Evolutionary conservation across 441 rosid genomes (phyloP).

Genomic region (Gossypium schwendimanii): DNA sequence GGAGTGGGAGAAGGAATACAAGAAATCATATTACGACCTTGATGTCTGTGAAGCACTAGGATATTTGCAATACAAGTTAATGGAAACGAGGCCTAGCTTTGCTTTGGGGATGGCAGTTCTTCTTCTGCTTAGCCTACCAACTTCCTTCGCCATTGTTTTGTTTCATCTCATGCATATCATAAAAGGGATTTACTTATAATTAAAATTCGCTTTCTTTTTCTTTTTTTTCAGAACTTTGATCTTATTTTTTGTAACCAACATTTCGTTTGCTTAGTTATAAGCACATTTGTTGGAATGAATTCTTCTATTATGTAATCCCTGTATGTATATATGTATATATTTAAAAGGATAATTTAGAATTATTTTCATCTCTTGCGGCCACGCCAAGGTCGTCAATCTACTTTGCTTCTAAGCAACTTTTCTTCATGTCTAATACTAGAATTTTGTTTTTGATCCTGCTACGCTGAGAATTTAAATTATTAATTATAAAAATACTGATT

Average conservation of each 20-base stretch:
- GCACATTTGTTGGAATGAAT: not conserved
- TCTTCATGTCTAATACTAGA: not conserved
- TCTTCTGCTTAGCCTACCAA: conserved; percentile 9
- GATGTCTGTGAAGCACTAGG: conserved; percentile 25
- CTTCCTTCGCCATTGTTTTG: conserved; percentile 20
- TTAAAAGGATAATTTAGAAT: not conserved
- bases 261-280: not conserved
- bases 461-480: no score
- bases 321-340: not conserved
- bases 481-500: no score
- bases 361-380: not conserved
- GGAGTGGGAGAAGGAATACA: conserved; percentile 33
- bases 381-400: not conserved
- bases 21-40: conserved; percentile 5
- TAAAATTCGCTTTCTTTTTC: not conserved
- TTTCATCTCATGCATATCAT: conserved; percentile 1
- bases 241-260: no score
- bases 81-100: conserved; percentile 24
- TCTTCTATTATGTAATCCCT: not conserved
- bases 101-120: conserved; percentile 21
- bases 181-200: not conserved
- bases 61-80: conserved; percentile 24
- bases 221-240: not conserved
- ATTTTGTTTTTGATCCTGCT: no score
- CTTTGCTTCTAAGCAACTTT: not conserved